These are phyloP conservation scores for Yamadazyma atmosphaerica DNA, from an alignment of 1,139 yeast species.

Conservation along the genomic window DNA sequence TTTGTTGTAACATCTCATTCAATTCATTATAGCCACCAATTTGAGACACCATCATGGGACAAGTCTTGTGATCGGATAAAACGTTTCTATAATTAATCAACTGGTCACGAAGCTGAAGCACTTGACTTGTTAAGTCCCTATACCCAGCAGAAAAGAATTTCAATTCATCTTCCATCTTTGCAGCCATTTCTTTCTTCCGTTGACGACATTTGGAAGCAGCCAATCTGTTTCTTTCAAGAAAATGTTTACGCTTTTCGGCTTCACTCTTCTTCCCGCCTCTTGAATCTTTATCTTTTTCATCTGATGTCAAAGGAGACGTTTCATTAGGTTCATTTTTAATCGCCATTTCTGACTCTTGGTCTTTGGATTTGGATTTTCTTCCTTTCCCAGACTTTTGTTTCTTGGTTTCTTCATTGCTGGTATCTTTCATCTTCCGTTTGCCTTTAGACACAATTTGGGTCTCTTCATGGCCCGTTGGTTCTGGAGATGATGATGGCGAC, in stretches of 20 bases:
- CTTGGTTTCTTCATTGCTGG: constrained; percentile 4
- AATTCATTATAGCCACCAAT: constrained; percentile 42
- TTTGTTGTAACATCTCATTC: constrained; percentile 32
- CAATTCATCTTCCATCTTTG: constrained; percentile 77
- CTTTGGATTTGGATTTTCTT: constrained; percentile 10
- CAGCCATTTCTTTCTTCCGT: constrained; percentile 86
- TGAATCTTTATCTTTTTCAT: constrained; percentile 13
- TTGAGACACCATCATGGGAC: constrained; percentile 32
- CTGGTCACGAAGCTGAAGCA: constrained; percentile 58
- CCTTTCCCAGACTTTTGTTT: constrained; percentile 7
- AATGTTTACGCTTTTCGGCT: constrained; percentile 71
- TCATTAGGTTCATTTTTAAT: constrained; percentile 3
- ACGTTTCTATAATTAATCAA: constrained; percentile 50
- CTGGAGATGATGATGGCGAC: constrained; percentile 14
- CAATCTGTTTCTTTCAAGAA: constrained; percentile 85
- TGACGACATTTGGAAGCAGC: constrained; percentile 97
- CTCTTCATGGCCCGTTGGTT: not conserved
- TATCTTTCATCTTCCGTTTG: constrained; percentile 1
- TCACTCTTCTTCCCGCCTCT: constrained; percentile 15
- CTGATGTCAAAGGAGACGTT: constrained; percentile 5
- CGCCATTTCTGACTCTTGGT: constrained; percentile 3
- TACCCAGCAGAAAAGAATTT: constrained; percentile 71
- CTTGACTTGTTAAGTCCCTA: constrained; percentile 61
- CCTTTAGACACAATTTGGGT: not conserved
- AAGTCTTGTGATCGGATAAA: constrained; percentile 39